phyloP scores from a whole-genome alignment of 345 rosid genomes.

The Isatis tinctoria region DNA sequence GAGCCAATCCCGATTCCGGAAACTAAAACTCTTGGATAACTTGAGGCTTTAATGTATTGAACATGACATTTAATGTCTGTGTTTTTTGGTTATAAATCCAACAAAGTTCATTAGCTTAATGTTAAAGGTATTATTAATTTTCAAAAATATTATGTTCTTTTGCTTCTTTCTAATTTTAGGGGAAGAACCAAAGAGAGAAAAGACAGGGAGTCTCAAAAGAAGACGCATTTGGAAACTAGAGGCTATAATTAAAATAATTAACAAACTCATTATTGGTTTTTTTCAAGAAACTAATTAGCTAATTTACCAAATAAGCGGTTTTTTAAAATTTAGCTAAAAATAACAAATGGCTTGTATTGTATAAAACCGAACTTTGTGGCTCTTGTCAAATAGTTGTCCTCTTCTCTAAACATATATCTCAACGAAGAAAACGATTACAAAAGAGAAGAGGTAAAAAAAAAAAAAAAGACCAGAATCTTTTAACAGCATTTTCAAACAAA shows the following conservation, averaged over 20 bases:
- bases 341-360: not conserved
- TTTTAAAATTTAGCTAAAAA: constrained; percentile 5
- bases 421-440: not conserved
- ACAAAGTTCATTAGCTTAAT: not conserved
- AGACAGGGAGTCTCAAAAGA: not conserved
- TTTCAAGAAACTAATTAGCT: not conserved
- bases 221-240: not conserved
- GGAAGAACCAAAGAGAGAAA: not conserved
- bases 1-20: not conserved
- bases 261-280: not conserved
- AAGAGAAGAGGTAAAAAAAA: constrained; percentile 20
- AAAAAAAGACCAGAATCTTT: constrained; percentile 1
- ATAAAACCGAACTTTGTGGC: constrained; percentile 27
- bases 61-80: not conserved
- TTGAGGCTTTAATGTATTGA: not conserved
- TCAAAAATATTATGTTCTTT: not conserved
- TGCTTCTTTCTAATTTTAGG: constrained; percentile 20
- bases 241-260: constrained; percentile 12
- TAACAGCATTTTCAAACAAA: not conserved
- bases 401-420: constrained; percentile 10
- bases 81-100: not conserved
- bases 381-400: constrained; percentile 23
- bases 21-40: not conserved
- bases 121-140: no score
- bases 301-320: not conserved